Evolutionary conservation across 495 filamentous ascomycete species (phyloP), one percentile per base, ranked within the genome.

Genomic region (Neurospora intermedia): DNA sequence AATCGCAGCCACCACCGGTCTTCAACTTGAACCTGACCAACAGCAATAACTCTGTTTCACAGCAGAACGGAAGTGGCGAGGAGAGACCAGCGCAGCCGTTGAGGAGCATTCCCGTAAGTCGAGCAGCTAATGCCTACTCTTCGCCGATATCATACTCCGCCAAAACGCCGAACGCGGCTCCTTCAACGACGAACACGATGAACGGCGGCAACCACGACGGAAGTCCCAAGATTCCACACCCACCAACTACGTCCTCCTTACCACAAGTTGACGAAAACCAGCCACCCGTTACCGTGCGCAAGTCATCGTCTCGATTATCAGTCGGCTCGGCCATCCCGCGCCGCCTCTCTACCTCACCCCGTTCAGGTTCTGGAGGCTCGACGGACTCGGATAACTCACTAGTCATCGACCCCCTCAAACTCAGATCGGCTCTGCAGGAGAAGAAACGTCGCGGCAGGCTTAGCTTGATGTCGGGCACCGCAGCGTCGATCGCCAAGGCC

Each of bases 1-100:
- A 66, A 15, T 35, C 54, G 6, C 54, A 66, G 54, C 54, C 54
- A 66, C 54, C 91, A 31, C 91, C 90, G 8, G 88, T 89, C 1
- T 83, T 91, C 35, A 84, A 88, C 11, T 83, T 93, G 43, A 87
- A 87, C 73, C 87, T 89, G 4, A 88, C 87, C 10, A 87, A 89
- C 73, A 73, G 6, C 54, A 66, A 35, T 5, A 66, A 66, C 39
- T 8, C 39, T 18, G 13, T 7, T 16, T 66, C 27, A 18, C 54
- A 66, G 54, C 15, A 9, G 54, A 66, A 35, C 3, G 54, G 54
- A 18, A 15, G 54, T 18, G 15, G 9, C 16, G 54, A 66, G 54
- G 92, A 92, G 16, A 87, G 93, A 62, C 89, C 89, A 13, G 84
- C 91, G 35, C 90, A 81, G 11, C 83, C 85, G 2, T 74, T 86